Percentiles rank a stretch among this genome's conserved stretches.
Evolutionary conservation across 495 filamentous ascomycete genomes (phyloP).

Genomic region (Xylaria sp.): DNA sequence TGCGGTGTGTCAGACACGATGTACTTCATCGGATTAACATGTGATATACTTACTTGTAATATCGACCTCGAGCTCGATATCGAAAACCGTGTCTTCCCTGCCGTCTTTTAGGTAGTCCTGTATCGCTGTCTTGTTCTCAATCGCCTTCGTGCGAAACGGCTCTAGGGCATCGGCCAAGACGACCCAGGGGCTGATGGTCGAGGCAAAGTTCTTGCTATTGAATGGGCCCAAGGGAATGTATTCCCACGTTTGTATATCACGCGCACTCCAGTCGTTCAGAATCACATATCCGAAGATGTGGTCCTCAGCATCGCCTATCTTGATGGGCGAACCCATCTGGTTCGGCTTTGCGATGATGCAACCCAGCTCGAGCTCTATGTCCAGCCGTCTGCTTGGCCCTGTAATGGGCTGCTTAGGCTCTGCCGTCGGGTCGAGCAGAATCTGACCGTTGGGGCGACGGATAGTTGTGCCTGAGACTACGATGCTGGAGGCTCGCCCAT

Average conservation of each 20-base stretch:
- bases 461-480: slow-evolving; percentile 79
- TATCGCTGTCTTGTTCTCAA: slow-evolving; percentile 68
- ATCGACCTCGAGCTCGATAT: slow-evolving; percentile 78
- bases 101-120: slow-evolving; percentile 75
- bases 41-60: slow-evolving; percentile 63
- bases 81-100: slow-evolving; percentile 67
- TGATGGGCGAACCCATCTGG: slow-evolving; percentile 67
- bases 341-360: slow-evolving; percentile 77
- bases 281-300: slow-evolving; percentile 86
- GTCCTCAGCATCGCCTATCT: slow-evolving; percentile 70
- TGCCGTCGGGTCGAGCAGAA: slow-evolving; percentile 69
- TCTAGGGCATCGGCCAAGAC: slow-evolving; percentile 84
- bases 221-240: slow-evolving; percentile 87
- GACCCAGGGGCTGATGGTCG: slow-evolving; percentile 87
- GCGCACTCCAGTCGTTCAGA: slow-evolving; percentile 93
- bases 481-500: slow-evolving; percentile 81
- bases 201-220: slow-evolving; percentile 93
- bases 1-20: slow-evolving; percentile 36
- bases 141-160: slow-evolving; percentile 60
- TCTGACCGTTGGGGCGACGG: slow-evolving; percentile 81
- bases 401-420: slow-evolving; percentile 65
- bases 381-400: slow-evolving; percentile 69
- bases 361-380: slow-evolving; percentile 89
- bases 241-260: slow-evolving; percentile 93
- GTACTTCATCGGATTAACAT: background rate